A percentile compares a stretch with the other conserved stretches of the same genome.
These are phyloP conservation scores for Annulohypoxylon bovei DNA, from an alignment of 495 filamentous ascomycete species.

Conservation along the genomic window DNA sequence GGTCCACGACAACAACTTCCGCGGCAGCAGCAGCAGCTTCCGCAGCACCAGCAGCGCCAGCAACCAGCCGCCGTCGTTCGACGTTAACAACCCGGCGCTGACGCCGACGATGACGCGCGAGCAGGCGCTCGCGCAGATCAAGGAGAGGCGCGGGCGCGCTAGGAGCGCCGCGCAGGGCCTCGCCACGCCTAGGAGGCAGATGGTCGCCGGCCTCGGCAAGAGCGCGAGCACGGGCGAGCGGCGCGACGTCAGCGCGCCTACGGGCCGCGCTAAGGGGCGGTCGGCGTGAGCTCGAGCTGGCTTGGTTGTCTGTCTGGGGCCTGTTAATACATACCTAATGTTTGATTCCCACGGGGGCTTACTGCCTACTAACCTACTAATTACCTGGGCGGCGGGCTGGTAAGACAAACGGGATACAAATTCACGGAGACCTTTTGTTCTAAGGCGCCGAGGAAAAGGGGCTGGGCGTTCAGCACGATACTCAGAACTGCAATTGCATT, in stretches of 20 bases:
- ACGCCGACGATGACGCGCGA: constrained; percentile 67
- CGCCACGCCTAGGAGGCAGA: constrained; percentile 56
- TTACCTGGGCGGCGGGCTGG: neutral
- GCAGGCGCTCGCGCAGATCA: constrained; percentile 65
- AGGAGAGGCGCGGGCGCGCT: constrained; percentile 61
- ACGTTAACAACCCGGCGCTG: constrained; percentile 59
- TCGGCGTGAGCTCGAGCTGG: constrained; percentile 15
- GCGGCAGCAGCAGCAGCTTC: neutral
- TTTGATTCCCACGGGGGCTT: neutral
- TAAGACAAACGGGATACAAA: neutral
- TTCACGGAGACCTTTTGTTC: neutral
- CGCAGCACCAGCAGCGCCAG: neutral
- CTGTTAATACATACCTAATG: neutral
- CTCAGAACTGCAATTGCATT: constrained; percentile 22
- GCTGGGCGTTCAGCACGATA: neutral
- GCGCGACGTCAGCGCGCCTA: constrained; percentile 58
- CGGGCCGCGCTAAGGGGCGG: constrained; percentile 41
- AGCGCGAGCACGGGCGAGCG: constrained; percentile 44
- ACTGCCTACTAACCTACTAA: neutral
- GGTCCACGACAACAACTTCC: constrained; percentile 47
- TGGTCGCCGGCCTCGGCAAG: no score
- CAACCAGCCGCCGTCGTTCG: constrained; percentile 54
- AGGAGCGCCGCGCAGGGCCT: constrained; percentile 53
- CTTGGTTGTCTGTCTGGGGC: neutral
- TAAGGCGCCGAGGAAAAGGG: neutral